Percentiles rank a stretch among this genome's conserved stretches.
Evolutionary conservation across 2,329 filamentous ascomycete species (phyloP).

Genomic region (Aureobasidium sp.): DNA sequence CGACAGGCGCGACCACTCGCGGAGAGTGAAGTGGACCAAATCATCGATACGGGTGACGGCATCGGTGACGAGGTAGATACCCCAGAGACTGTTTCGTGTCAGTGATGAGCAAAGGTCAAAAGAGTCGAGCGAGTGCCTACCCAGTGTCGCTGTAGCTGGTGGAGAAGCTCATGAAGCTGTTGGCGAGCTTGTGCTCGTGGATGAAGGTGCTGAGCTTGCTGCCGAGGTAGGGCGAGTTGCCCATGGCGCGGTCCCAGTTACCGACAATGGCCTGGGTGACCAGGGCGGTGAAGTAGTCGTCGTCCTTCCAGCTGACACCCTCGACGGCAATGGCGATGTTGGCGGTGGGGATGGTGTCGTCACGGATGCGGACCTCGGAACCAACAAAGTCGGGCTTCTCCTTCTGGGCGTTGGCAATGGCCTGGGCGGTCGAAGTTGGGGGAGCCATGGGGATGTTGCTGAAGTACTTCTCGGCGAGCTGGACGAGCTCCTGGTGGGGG

Average conservation of each 20-base stretch:
- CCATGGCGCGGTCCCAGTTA: constrained; percentile 99
- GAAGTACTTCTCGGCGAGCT: constrained; percentile 96
- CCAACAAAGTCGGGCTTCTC: constrained; percentile 90
- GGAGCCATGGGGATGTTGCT: constrained; percentile 67
- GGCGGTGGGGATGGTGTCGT: constrained; percentile 91
- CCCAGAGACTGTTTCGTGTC: constrained; percentile 71
- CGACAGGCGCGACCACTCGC: constrained; percentile 94
- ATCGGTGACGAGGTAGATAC: constrained; percentile 96
- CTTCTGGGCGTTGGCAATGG: constrained; percentile 68
- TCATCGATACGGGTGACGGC: constrained; percentile 83
- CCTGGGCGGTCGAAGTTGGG: constrained; percentile 65
- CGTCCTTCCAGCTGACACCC: constrained; percentile 98
- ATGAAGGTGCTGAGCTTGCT: constrained; percentile 96
- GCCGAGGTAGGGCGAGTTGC: constrained; percentile 92
- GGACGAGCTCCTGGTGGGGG: constrained; percentile 87
- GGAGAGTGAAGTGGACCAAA: constrained; percentile 94
- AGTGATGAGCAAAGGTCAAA: constrained; percentile 21
- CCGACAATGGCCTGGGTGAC: constrained; percentile 98
- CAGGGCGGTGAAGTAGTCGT: constrained; percentile 97
- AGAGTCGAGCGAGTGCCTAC: constrained; percentile 47
- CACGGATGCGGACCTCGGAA: constrained; percentile 89
- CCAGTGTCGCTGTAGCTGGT: constrained; percentile 99
- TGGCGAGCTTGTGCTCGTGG: constrained; percentile 90
- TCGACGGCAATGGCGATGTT: constrained; percentile 98
- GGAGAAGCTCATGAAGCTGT: constrained; percentile 99